Evolutionary conservation across 2,329 filamentous ascomycete species (phyloP).

Genomic region (Colletotrichum sublineola): DNA sequence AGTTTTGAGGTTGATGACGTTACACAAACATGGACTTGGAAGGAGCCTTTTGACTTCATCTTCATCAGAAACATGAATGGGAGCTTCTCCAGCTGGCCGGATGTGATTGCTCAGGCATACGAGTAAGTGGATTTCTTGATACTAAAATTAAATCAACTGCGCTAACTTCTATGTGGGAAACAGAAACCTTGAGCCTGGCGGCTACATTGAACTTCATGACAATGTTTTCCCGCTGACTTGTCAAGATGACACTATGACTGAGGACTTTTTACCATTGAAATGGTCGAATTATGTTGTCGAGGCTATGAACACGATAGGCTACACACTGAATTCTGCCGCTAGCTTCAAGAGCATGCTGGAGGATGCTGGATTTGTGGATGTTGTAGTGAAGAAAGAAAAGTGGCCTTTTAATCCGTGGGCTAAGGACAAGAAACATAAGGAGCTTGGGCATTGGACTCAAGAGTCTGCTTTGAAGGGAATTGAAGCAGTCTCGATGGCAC

Average conservation of each 20-base stretch:
- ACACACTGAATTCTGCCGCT: background rate
- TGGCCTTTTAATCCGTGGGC: slow-evolving; percentile 67
- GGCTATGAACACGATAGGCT: slow-evolving; percentile 17
- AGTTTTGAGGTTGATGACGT: slow-evolving; percentile 57
- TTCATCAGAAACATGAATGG: slow-evolving; percentile 50
- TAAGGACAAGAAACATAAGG: slow-evolving; percentile 62
- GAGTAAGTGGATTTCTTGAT: slow-evolving; percentile 46
- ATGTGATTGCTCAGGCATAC: slow-evolving; percentile 45
- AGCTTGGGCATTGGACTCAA: slow-evolving; percentile 53
- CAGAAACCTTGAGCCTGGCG: slow-evolving; percentile 49
- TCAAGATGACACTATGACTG: slow-evolving; percentile 50
- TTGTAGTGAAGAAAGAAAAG: slow-evolving; percentile 59
- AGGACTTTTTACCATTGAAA: slow-evolving; percentile 46
- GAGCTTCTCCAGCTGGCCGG: slow-evolving; percentile 46
- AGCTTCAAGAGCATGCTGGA: slow-evolving; percentile 56
- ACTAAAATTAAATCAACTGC: background rate
- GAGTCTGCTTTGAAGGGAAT: slow-evolving; percentile 49
- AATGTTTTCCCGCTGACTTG: slow-evolving; percentile 46
- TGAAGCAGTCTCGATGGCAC: slow-evolving; percentile 51
- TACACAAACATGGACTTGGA: slow-evolving; percentile 51
- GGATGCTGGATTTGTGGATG: slow-evolving; percentile 60
- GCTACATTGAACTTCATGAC: slow-evolving; percentile 52
- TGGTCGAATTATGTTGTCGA: slow-evolving; percentile 53
- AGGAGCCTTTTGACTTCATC: slow-evolving; percentile 52
- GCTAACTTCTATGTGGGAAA: background rate